These are phyloP conservation scores for Wolfiporia cocos DNA, from an alignment of 1,284 basidiomycete species.

Conservation along the genomic window DNA sequence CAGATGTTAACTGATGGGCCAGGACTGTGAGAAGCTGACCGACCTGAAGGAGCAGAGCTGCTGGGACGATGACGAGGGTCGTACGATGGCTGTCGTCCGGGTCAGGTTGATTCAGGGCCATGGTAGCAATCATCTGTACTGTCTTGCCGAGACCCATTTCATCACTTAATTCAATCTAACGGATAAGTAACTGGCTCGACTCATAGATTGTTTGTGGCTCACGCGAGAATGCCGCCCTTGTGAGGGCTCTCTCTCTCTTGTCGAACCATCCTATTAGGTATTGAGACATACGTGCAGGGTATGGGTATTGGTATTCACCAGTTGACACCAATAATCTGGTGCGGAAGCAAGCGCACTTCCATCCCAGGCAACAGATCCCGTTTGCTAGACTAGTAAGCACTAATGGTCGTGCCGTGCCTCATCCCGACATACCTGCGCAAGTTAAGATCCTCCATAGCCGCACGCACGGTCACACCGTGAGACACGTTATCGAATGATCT, in stretches of 20 bases:
- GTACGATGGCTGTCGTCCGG: constrained; percentile 39
- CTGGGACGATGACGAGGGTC: constrained; percentile 64
- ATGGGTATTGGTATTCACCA: constrained; percentile 39
- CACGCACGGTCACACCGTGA: constrained; percentile 43
- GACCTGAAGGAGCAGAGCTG: constrained; percentile 61
- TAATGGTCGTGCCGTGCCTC: neutral
- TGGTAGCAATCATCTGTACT: constrained; percentile 70
- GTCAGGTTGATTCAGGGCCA: constrained; percentile 51
- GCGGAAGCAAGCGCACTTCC: constrained; percentile 59
- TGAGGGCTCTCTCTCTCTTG: constrained; percentile 42
- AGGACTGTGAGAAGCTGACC: constrained; percentile 2
- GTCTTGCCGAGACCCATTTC: constrained; percentile 88
- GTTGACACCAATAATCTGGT: constrained; percentile 68
- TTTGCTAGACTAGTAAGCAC: constrained; percentile 27
- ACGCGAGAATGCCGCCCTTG: constrained; percentile 75
- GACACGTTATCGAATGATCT: constrained; percentile 48
- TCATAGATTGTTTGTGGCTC: no score
- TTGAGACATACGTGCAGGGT: constrained; percentile 10
- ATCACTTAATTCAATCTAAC: no score
- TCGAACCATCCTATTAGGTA: constrained; percentile 47
- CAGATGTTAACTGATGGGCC: neutral
- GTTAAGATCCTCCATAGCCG: constrained; percentile 44
- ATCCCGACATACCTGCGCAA: constrained; percentile 35
- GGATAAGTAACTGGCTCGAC: no score
- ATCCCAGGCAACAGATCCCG: constrained; percentile 53